Conservation (phyloP, 768 basidiomycete species). For the Tylopilus balloui region DNA sequence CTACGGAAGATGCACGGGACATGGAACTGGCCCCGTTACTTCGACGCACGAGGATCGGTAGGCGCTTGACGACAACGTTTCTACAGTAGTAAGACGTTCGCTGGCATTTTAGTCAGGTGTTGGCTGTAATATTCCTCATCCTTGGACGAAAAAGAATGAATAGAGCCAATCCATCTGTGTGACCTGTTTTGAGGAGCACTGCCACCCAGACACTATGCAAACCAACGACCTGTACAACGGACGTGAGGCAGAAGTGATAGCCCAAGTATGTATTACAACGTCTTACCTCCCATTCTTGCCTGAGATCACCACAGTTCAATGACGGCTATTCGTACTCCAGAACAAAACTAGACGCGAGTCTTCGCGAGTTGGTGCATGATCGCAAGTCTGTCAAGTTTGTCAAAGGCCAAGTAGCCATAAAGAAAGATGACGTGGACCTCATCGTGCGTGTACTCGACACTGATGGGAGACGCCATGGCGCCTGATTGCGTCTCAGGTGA, state of each 20-base stretch:
- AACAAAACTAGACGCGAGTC: constrained; percentile 31
- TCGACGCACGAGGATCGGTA: constrained; percentile 16
- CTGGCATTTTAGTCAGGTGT: constrained; percentile 28
- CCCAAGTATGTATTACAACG: constrained; percentile 15
- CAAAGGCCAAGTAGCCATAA: constrained; percentile 21
- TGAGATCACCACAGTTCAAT: constrained; percentile 47
- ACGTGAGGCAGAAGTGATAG: constrained; percentile 29
- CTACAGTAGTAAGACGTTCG: constrained; percentile 25
- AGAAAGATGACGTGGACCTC: constrained; percentile 28
- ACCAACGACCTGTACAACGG: constrained; percentile 26
- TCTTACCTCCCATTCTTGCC: constrained; percentile 6
- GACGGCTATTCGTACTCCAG: constrained; percentile 45
- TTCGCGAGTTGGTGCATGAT: constrained; percentile 48
- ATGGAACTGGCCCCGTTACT: constrained; percentile 11
- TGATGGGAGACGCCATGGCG: not conserved
- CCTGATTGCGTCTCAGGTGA: constrained; percentile 20
- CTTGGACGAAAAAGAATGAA: constrained; percentile 18
- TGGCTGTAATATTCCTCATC: constrained; percentile 28
- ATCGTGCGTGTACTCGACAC: constrained; percentile 19
- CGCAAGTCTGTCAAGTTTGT: constrained; percentile 52
- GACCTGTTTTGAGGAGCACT: constrained; percentile 13
- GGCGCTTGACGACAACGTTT: constrained; percentile 16
- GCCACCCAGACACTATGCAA: constrained; percentile 20
- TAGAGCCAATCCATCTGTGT: not conserved
- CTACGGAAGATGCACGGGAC: constrained; percentile 15